phyloP scores from a whole-genome alignment of 768 basidiomycete genomes.

The Tylopilus vinaceipallidus region DNA sequence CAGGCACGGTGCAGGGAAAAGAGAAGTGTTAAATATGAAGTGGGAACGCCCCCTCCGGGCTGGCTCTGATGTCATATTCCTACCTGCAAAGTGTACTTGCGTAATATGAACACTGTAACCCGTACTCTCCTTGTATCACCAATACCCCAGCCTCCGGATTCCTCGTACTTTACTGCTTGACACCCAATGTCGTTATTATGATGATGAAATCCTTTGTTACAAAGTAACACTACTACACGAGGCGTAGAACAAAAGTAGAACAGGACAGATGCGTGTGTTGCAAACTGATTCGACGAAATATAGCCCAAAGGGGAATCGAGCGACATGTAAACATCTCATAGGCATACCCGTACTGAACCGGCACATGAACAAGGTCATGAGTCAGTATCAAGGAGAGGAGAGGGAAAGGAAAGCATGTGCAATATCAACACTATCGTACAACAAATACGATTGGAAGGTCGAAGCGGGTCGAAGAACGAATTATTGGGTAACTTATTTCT shows the following conservation, averaged over 20 bases:
- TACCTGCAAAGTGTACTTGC: too few species aligned
- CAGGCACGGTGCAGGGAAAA: slow-evolving; percentile 16
- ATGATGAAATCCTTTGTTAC: slow-evolving; percentile 11
- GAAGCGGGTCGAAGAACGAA: slow-evolving; percentile 4
- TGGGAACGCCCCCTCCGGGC: slow-evolving; percentile 38
- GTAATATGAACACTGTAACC: too few species aligned
- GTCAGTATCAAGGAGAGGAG: slow-evolving; percentile 31
- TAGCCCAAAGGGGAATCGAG: slow-evolving; percentile 18
- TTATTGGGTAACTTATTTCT: slow-evolving; percentile 32
- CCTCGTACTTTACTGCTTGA: neutral
- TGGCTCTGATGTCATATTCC: slow-evolving; percentile 55
- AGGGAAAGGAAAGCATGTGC: slow-evolving; percentile 31
- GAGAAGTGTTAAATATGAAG: neutral
- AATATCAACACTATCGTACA: slow-evolving; percentile 33
- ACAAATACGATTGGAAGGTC: slow-evolving; percentile 11
- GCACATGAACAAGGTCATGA: slow-evolving; percentile 28
- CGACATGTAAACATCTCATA: slow-evolving; percentile 27
- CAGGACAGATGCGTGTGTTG: slow-evolving; percentile 13
- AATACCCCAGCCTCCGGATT: neutral
- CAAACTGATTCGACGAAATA: slow-evolving; percentile 11
- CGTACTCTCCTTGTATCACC: neutral
- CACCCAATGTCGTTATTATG: neutral
- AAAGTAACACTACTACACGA: slow-evolving; percentile 22
- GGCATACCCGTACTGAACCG: slow-evolving; percentile 29
- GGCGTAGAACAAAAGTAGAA: slow-evolving; percentile 13